Evolutionary conservation across 1,284 basidiomycete species (phyloP).

Genomic region (Sphagnurus paluster): DNA sequence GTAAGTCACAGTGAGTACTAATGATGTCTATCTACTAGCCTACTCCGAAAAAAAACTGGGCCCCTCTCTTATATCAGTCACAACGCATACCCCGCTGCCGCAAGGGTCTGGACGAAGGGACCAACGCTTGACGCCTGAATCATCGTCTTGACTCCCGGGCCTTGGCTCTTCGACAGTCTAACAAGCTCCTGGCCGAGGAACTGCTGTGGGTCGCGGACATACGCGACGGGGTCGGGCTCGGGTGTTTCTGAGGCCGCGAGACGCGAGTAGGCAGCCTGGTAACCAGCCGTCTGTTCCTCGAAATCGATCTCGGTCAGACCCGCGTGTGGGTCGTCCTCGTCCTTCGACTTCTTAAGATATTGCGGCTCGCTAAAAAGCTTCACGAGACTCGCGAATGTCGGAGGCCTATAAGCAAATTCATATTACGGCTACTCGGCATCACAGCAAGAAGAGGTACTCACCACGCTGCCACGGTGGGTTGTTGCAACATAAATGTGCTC

Average conservation of each 20-base stretch:
- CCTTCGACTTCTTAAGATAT: conserved; percentile 51
- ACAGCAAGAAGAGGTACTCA: conserved; percentile 34
- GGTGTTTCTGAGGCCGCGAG: conserved; percentile 77
- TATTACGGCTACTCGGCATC: neutral
- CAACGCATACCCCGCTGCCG: conserved; percentile 36
- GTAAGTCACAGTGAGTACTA: too few species aligned
- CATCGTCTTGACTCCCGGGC: conserved; percentile 35
- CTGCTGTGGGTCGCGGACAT: conserved; percentile 56
- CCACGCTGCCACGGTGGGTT: conserved; percentile 71
- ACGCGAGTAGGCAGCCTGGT: conserved; percentile 91
- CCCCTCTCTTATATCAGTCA: conserved; percentile 3
- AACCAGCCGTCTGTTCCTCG: conserved; percentile 87
- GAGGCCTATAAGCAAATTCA: conserved; percentile 50
- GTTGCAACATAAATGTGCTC: conserved; percentile 66
- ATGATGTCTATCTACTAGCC: conserved; percentile 1
- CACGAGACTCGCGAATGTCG: conserved; percentile 70
- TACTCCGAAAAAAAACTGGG: neutral
- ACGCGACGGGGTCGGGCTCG: conserved; percentile 58
- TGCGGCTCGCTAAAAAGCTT: conserved; percentile 78
- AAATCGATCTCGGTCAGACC: conserved; percentile 81
- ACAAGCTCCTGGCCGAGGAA: conserved; percentile 51
- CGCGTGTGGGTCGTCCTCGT: conserved; percentile 59
- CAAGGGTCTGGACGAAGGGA: conserved; percentile 46
- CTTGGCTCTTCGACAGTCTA: conserved; percentile 27
- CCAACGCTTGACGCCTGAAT: conserved; percentile 38